These are phyloP conservation scores for Solanum hybrid DNA, from an alignment of 305 asterid genomes.

Conservation along the genomic window DNA sequence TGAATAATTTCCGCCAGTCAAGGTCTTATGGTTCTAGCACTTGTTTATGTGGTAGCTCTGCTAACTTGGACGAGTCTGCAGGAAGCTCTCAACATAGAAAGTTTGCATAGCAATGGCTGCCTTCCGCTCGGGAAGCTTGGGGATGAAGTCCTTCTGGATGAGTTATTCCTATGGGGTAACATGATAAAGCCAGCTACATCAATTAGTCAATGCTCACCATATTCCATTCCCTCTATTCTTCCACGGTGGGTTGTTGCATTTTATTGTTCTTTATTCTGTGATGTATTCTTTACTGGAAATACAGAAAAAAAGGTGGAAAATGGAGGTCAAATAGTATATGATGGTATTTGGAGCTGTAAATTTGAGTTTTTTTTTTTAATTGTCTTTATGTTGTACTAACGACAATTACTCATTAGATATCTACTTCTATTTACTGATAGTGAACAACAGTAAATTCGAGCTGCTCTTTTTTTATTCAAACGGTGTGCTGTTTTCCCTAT, in stretches of 20 bases:
- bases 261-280: background rate
- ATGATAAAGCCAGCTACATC: background rate
- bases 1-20: background rate
- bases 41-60: background rate
- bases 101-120: background rate
- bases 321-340: background rate
- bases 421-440: background rate
- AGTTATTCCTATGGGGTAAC: background rate
- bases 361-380: background rate
- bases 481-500: too few relatives aligned
- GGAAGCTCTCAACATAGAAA: background rate
- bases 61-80: background rate
- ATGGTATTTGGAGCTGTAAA: conserved; percentile 1
- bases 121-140: background rate
- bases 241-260: background rate
- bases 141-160: background rate
- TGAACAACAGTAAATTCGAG: background rate
- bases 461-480: background rate
- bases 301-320: background rate
- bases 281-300: background rate
- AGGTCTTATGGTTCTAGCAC: background rate
- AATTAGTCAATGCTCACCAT: background rate
- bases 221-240: background rate
- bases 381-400: background rate
- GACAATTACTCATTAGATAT: background rate